phyloP scores from a whole-genome alignment of 2,329 filamentous ascomycete species.

The Blumeriella jaapii region DNA sequence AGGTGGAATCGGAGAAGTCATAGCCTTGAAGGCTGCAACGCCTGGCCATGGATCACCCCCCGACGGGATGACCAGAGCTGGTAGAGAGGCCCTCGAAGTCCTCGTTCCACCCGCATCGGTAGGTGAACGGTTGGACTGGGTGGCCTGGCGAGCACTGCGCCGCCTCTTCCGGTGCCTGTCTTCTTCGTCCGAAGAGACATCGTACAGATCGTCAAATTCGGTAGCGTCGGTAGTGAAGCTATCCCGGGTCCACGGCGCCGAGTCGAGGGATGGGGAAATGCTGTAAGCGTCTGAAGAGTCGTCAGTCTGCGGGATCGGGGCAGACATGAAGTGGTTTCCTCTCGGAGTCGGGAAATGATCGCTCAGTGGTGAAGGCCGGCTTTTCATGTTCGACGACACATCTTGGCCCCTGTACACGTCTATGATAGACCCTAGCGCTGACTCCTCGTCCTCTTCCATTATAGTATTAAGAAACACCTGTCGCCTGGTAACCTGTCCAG shows the following conservation, averaged over 20 bases:
- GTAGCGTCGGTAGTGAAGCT: constrained; percentile 53
- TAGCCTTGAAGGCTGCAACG: constrained; percentile 35
- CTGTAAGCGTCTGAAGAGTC: constrained; percentile 39
- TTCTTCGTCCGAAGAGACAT: constrained; percentile 67
- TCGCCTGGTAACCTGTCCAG: constrained; percentile 41
- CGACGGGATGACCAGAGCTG: constrained; percentile 39
- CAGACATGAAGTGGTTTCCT: constrained; percentile 52
- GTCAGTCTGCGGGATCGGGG: constrained; percentile 47
- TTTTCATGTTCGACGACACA: constrained; percentile 28
- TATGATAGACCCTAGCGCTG: constrained; percentile 20
- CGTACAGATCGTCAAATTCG: constrained; percentile 80
- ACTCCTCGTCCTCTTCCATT: constrained; percentile 41
- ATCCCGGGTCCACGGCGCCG: constrained; percentile 49
- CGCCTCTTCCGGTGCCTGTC: constrained; percentile 34
- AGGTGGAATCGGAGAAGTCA: constrained; percentile 46
- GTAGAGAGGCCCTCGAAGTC: constrained; percentile 28
- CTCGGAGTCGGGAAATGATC: constrained; percentile 62
- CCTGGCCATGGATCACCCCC: constrained; percentile 35
- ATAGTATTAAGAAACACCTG: constrained; percentile 51
- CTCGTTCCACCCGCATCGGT: constrained; percentile 17
- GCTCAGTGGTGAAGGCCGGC: constrained; percentile 33
- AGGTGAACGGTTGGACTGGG: constrained; percentile 23
- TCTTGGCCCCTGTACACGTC: constrained; percentile 26
- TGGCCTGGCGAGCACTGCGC: constrained; percentile 23
- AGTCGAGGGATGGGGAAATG: constrained; percentile 42